Base-by-base conservation (phyloP, 2,329 filamentous ascomycete species). In the Coleophoma crateriformis region DNA sequence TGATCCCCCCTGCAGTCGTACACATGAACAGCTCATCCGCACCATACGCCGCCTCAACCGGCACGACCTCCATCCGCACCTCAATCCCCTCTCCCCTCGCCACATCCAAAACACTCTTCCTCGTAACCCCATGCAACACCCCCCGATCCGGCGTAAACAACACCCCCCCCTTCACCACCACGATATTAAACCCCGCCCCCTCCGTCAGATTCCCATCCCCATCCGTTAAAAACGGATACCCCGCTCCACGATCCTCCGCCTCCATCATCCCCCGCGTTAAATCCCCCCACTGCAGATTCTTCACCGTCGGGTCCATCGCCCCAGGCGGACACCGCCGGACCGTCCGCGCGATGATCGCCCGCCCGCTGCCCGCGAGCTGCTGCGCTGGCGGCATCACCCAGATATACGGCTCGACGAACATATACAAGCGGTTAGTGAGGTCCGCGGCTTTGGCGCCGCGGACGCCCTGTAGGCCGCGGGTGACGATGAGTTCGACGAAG, bases 281-380 rank as follows among this genome's bases (percentile, higher is more conserved):
- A 58, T 78, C 74, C 1, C 74, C 73, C 74, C 74, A 77, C 49
- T 77, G 71, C 14, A 75, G 59, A 53, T 77, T 77, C 66, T 78
- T 78, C 32, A 78, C 63, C 0, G 73, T 77, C 0, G 75, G 75
- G 53, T 78, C 75, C 3, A 77, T 71, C 1, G 69, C 62, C 0
- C 72, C 73, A 0, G 72, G 71, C 0, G 74, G 71, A 0, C 66
- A 64, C 1, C 74, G 61, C 2, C 71, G 65, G 0, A 77, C 73
- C 0, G 73, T 75, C 12, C 73, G 61, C 0, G 74, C 68, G 20
- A 78, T 54, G 11, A 77, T 61, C 0, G 74, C n/a, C n/a, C n/a
- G 72, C 3, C 51, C 66, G 4, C 69, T 72, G 0, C 73, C 74
- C 0, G 19, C 49, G 14, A 47, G 52, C 52, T 77, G 75, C 11